Evolutionary conservation across 495 filamentous ascomycete genomes (phyloP), one percentile per base, ranked within the genome.

Genomic region (Glonium stellatum): DNA sequence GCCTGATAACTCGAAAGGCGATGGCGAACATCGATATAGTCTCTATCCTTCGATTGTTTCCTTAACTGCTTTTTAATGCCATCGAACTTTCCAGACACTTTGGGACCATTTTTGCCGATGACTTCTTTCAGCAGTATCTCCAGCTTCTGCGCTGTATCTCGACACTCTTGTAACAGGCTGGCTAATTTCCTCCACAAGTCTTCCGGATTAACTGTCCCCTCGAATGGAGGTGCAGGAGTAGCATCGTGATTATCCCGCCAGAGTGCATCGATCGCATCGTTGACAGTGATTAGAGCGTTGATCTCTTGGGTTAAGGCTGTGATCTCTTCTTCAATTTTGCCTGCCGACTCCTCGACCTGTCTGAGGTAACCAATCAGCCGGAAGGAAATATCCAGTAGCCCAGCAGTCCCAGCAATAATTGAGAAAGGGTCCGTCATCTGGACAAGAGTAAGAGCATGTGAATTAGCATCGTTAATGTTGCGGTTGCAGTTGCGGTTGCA

Each of bases 281-380:
- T 52, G 1, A 52, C 49, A n/a, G 49, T 18, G 49, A 52, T 52
- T 13, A 52, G 49, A 23, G 49, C 15, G 49, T 52, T 23, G 23
- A 52, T 22, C 22, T 52, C 49, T n/a, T 52, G 49, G 49, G 22
- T 2, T 25, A 52, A 22, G 15, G 49, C 49, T n/a, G 19, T 23
- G 13, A 52, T 52, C 4, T 52, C 49, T 52, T 52, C 49, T 15
- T 52, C 27, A 23, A 52, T 19, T 4, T n/a, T 52, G 13, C 27
- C 49, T 22, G 49, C 49, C 22, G 27, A 18, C 15, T 52, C 49
- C 13, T 34, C 15, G 23, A 52, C 23, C 15, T 52, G 49, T 34
- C 22, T 52, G 15, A 52, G 21, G 27, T 52, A 52, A 15, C 19
- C 22, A 18, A n/a, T 23, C 15, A 22, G 3, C 15, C 49, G 49